phyloP scores from a whole-genome alignment of 345 rosid species.

The Eutrema japonicum region DNA sequence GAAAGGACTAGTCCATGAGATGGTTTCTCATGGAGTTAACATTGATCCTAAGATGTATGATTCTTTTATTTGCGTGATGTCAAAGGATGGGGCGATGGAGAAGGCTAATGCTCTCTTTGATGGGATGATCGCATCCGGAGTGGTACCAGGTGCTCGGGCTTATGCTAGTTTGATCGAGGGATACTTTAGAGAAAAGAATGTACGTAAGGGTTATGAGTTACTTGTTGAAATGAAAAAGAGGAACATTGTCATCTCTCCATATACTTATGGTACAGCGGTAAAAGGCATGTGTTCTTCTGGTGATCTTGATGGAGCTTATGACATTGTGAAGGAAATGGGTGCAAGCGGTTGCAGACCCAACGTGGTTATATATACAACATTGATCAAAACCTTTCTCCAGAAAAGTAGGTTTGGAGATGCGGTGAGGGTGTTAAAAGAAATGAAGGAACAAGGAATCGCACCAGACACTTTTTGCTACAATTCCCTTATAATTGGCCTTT shows the following conservation, averaged over 20 bases:
- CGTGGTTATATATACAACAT: conserved; percentile 57
- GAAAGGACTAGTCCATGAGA: conserved; percentile 58
- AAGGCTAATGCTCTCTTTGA: conserved; percentile 60
- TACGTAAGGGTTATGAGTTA: conserved; percentile 48
- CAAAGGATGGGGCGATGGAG: conserved; percentile 66
- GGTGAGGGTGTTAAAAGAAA: conserved; percentile 52
- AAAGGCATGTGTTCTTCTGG: conserved; percentile 61
- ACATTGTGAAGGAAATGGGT: conserved; percentile 59
- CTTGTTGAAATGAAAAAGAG: conserved; percentile 63
- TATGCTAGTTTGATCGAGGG: conserved; percentile 69
- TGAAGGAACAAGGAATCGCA: conserved; percentile 58
- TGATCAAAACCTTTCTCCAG: conserved; percentile 64
- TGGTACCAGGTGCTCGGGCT: conserved; percentile 61
- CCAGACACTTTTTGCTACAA: conserved; percentile 82
- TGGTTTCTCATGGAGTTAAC: conserved; percentile 57
- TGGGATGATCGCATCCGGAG: conserved; percentile 64
- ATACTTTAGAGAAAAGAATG: conserved; percentile 51
- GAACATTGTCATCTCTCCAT: conserved; percentile 55
- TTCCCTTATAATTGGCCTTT: conserved; percentile 70
- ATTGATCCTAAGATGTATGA: conserved; percentile 53
- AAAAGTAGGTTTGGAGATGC: conserved; percentile 62
- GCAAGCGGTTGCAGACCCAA: conserved; percentile 65
- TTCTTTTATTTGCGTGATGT: conserved; percentile 54
- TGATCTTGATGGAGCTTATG: conserved; percentile 56
- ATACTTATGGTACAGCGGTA: conserved; percentile 55